Conservation (phyloP, 2,329 filamentous ascomycete species). For the Rhynchosporium agropyri region DNA sequence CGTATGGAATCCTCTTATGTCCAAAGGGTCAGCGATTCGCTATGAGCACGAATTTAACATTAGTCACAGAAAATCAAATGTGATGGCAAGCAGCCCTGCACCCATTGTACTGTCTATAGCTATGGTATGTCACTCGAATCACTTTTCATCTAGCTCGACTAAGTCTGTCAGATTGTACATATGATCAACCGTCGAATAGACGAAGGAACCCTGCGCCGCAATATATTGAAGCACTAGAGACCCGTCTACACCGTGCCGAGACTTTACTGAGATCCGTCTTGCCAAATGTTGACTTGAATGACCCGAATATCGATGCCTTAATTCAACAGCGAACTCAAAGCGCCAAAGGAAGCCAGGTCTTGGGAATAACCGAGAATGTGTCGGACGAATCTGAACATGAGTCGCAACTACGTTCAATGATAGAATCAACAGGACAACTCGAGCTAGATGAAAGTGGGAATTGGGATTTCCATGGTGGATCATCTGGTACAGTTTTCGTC, state of each 20-base stretch:
- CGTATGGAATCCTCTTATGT: background rate
- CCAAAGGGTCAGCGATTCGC: background rate
- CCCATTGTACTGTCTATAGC: conserved; percentile 96
- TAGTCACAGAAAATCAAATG: conserved; percentile 71
- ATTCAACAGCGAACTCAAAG: conserved; percentile 63
- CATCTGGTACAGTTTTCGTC: conserved; percentile 88
- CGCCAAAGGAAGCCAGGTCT: conserved; percentile 27
- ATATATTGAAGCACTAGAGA: conserved; percentile 73
- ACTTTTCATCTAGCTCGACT: conserved; percentile 1
- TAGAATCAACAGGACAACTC: conserved; percentile 86
- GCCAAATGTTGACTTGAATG: conserved; percentile 72
- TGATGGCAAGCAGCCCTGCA: conserved; percentile 85
- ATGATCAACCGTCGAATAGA: conserved; percentile 77
- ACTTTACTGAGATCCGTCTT: conserved; percentile 63
- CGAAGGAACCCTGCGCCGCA: conserved; percentile 72
- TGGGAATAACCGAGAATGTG: conserved; percentile 19
- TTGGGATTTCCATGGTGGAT: conserved; percentile 94
- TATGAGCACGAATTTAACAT: conserved; percentile 5
- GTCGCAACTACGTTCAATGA: conserved; percentile 87
- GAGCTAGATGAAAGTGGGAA: conserved; percentile 89
- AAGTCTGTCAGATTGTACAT: conserved; percentile 64
- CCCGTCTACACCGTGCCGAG: conserved; percentile 70
- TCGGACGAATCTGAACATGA: conserved; percentile 55
- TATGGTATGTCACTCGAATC: conserved; percentile 69
- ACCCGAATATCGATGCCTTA: conserved; percentile 78